phyloP scores from a whole-genome alignment of 257 asterid species.

The Solanum piurae region DNA sequence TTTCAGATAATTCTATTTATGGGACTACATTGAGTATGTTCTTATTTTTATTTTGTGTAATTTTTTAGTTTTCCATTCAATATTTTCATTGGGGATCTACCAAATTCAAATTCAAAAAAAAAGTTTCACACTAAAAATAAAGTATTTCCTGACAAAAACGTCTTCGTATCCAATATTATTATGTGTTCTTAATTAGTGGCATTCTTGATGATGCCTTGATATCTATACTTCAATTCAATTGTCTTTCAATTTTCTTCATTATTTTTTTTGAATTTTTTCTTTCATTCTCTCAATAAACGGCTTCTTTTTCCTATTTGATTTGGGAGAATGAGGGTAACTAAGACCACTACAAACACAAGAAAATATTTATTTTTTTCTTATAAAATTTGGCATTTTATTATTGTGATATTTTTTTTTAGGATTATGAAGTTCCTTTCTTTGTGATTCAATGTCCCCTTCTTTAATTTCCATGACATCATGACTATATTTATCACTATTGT shows the following conservation, averaged over 20 bases:
- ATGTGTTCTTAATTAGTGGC: no score
- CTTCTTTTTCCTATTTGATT: no score
- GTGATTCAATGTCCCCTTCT: neutral
- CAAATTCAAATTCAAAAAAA: neutral
- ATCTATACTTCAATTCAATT: no score
- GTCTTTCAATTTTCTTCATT: no score
- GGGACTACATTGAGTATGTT: neutral
- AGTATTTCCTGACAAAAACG: no score
- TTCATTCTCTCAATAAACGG: no score
- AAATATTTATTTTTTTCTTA: neutral
- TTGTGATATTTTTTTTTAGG: neutral
- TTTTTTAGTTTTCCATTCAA: neutral
- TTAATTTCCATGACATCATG: neutral
- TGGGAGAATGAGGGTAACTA: no score
- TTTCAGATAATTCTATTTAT: neutral
- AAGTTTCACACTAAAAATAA: no score
- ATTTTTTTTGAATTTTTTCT: no score
- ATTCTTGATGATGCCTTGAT: no score
- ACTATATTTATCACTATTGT: neutral
- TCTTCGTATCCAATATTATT: no score
- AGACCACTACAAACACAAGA: neutral
- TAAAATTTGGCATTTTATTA: neutral
- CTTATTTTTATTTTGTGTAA: neutral
- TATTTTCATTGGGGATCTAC: neutral
- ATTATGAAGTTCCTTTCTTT: neutral